phyloP scores from a whole-genome alignment of 345 rosid genomes.

The Fremontodendron californicum region DNA sequence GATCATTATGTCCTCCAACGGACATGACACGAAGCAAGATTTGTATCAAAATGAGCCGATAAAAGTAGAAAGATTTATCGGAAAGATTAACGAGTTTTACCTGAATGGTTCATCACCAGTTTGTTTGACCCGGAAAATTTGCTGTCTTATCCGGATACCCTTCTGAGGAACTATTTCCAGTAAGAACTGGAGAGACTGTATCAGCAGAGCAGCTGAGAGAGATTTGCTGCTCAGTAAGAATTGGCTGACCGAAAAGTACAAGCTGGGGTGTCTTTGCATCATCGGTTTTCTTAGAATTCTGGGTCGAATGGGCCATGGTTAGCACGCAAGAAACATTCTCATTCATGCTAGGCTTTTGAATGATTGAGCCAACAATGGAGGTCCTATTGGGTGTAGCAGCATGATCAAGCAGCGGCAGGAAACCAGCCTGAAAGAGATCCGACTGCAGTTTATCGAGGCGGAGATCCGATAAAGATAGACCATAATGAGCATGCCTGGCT shows the following conservation, averaged over 20 bases:
- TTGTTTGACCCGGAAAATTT: conserved; percentile 36
- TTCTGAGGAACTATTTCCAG: conserved; percentile 24
- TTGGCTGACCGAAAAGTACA: conserved; percentile 58
- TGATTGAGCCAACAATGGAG: conserved; percentile 21
- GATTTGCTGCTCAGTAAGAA: conserved; percentile 59
- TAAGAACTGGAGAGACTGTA: conserved; percentile 27
- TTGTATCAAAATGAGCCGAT: not conserved
- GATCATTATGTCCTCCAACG: not conserved
- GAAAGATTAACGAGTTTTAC: conserved; percentile 25
- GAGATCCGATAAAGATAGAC: conserved; percentile 52
- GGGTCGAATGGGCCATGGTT: conserved; percentile 40
- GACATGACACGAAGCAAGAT: not conserved
- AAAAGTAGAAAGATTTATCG: too few species aligned
- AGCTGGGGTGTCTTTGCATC: conserved; percentile 43
- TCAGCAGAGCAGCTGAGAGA: conserved; percentile 37
- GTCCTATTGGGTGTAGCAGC: conserved; percentile 30
- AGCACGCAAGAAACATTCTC: conserved; percentile 43
- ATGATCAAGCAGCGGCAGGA: conserved; percentile 32
- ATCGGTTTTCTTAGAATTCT: conserved; percentile 30
- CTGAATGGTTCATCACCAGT: conserved; percentile 86
- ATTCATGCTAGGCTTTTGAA: conserved; percentile 37
- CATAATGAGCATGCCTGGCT: conserved; percentile 80
- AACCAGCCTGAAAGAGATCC: conserved; percentile 32
- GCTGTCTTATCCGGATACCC: conserved; percentile 23
- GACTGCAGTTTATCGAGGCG: conserved; percentile 47